phyloP scores from a whole-genome alignment of 495 filamentous ascomycete genomes.

The Evansstolkia leycettana region DNA sequence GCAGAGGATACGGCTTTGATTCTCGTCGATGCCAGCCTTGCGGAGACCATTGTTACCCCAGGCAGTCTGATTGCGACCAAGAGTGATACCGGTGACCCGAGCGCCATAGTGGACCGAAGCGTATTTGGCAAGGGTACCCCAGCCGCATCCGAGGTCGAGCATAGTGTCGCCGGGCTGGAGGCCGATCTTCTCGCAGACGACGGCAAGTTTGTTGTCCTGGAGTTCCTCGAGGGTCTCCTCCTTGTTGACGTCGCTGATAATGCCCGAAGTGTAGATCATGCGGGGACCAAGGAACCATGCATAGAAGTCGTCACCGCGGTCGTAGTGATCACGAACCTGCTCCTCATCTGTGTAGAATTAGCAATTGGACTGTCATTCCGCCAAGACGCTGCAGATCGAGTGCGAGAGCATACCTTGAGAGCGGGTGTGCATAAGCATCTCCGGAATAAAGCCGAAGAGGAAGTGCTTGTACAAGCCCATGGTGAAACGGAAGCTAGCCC shows the following conservation, averaged over 20 bases:
- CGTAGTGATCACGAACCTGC: conserved; percentile 65
- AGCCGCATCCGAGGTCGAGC: conserved; percentile 61
- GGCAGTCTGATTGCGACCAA: conserved; percentile 59
- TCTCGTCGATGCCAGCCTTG: conserved; percentile 44
- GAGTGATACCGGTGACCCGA: conserved; percentile 51
- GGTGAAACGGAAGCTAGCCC: conserved; percentile 59
- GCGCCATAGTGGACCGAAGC: conserved; percentile 53
- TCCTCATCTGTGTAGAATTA: conserved; percentile 47
- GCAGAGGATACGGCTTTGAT: conserved; percentile 53
- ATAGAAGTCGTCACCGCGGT: conserved; percentile 66
- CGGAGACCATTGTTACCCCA: conserved; percentile 58
- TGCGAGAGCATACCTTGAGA: conserved; percentile 43
- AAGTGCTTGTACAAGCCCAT: conserved; percentile 53
- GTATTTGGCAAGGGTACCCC: conserved; percentile 58
- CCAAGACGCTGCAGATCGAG: background rate
- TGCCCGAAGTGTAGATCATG: conserved; percentile 64
- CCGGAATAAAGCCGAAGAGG: conserved; percentile 55
- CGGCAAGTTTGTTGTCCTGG: conserved; percentile 58
- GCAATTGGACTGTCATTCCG: too few species aligned
- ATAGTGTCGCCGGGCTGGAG: conserved; percentile 48
- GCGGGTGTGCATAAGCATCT: conserved; percentile 54
- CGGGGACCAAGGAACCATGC: conserved; percentile 62
- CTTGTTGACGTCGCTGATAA: conserved; percentile 52
- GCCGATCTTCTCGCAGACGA: conserved; percentile 63
- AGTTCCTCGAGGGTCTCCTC: conserved; percentile 57